These are phyloP conservation scores for Entonaema liquescens DNA, from an alignment of 495 filamentous ascomycete species.

Conservation along the genomic window DNA sequence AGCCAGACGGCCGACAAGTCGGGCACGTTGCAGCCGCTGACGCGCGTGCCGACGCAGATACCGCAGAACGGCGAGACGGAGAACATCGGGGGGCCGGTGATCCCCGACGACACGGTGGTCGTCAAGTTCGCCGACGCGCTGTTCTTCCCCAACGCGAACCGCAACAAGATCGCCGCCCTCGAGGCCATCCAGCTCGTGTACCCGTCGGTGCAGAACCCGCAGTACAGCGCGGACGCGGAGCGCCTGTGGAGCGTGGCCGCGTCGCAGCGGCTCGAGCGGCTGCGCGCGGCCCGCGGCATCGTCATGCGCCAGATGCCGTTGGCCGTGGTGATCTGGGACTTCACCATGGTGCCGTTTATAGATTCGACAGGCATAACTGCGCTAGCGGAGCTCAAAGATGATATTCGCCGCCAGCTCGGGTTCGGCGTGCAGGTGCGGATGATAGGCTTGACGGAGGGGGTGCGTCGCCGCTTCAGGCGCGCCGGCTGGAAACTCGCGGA, in stretches of 20 bases:
- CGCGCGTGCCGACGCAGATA: slow-evolving; percentile 12
- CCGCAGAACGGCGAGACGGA: slow-evolving; percentile 30
- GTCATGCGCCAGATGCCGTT: slow-evolving; percentile 42
- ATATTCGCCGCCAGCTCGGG: slow-evolving; percentile 40
- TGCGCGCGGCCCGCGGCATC: slow-evolving; percentile 41
- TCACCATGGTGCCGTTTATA: slow-evolving; percentile 44
- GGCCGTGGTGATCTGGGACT: slow-evolving; percentile 44
- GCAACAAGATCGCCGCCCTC: slow-evolving; percentile 49
- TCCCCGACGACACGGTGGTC: slow-evolving; percentile 51
- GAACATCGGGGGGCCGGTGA: slow-evolving; percentile 26
- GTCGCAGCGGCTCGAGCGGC: slow-evolving; percentile 42
- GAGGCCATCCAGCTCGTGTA: slow-evolving; percentile 54
- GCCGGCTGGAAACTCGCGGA: slow-evolving; percentile 44
- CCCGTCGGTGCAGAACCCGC: slow-evolving; percentile 46
- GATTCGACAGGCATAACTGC: slow-evolving; percentile 47
- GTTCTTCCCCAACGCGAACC: slow-evolving; percentile 61
- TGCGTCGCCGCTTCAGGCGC: slow-evolving; percentile 42
- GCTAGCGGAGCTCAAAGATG: slow-evolving; percentile 45
- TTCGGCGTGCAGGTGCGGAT: slow-evolving; percentile 44
- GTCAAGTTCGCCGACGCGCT: slow-evolving; percentile 54
- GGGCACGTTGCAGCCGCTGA: slow-evolving; percentile 21
- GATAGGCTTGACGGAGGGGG: slow-evolving; percentile 39
- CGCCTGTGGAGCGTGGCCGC: slow-evolving; percentile 59
- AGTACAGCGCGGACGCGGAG: slow-evolving; percentile 47
- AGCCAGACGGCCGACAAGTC: slow-evolving; percentile 16